These are phyloP conservation scores for Boletus subparvulus DNA, from an alignment of 768 basidiomycete genomes.

Conservation along the genomic window DNA sequence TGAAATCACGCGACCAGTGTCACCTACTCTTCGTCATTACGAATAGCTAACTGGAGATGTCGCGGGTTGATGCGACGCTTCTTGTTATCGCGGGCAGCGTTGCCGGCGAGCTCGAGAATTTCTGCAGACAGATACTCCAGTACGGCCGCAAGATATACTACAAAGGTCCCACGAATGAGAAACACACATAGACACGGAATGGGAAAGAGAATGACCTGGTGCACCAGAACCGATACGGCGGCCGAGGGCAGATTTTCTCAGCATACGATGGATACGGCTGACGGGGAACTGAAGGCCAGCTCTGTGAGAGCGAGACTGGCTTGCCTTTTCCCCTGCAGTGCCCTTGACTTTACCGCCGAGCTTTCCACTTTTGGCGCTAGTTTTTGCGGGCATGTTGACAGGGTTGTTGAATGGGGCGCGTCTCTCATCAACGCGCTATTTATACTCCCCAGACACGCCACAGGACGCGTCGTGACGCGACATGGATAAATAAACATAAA, in stretches of 20 bases:
- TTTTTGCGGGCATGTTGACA: conserved; percentile 29
- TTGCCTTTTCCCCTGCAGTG: conserved; percentile 38
- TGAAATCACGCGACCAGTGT: neutral
- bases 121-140: conserved; percentile 92
- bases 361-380: conserved; percentile 37
- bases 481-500: conserved; percentile 31
- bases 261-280: conserved; percentile 85
- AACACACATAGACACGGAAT: conserved; percentile 14
- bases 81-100: conserved; percentile 88
- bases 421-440: conserved; percentile 8
- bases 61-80: conserved; percentile 95
- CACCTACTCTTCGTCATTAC: conserved; percentile 86
- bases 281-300: conserved; percentile 88
- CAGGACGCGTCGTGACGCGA: conserved; percentile 43
- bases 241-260: conserved; percentile 85
- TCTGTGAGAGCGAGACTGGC: conserved; percentile 69
- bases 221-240: conserved; percentile 88
- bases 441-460: conserved; percentile 26
- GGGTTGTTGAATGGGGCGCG: neutral
- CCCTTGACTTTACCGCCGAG: conserved; percentile 54
- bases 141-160: conserved; percentile 90
- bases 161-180: neutral
- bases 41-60: conserved; percentile 91
- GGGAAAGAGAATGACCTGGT: conserved; percentile 48
- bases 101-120: conserved; percentile 91